Percentiles rank a stretch among this genome's conserved stretches.
Conservation (phyloP, 192 early-diverging fungal species). For the Backusella tarrabulga region DNA sequence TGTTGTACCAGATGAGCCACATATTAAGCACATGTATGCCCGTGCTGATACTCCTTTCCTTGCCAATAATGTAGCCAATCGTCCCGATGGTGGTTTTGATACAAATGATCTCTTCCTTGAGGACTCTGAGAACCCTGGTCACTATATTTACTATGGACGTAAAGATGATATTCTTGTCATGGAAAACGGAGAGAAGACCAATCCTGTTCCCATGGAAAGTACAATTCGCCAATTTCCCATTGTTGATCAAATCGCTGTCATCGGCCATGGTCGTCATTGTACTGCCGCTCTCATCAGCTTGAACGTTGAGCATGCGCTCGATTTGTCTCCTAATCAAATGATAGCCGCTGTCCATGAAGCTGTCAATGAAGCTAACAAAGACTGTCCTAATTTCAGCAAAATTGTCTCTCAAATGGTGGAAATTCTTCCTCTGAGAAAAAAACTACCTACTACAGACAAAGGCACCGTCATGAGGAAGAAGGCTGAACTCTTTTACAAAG, state of each 20-base stretch:
- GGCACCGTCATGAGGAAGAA: conserved; percentile 26
- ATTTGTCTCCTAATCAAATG: not conserved
- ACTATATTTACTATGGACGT: conserved; percentile 20
- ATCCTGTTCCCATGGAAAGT: conserved; percentile 29
- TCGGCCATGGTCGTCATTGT: conserved; percentile 15
- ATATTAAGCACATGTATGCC: conserved; percentile 2
- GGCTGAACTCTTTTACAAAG: not conserved
- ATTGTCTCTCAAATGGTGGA: conserved; percentile 30
- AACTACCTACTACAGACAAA: conserved; percentile 22
- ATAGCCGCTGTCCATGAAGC: not conserved
- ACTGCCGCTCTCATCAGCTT: conserved; percentile 9
- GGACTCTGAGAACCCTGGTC: not conserved
- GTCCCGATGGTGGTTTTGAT: conserved; percentile 17
- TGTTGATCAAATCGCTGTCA: conserved; percentile 10
- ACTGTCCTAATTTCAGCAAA: conserved; percentile 14
- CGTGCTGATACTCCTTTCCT: not conserved
- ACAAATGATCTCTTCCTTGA: conserved; percentile 24
- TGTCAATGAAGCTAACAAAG: conserved; percentile 19
- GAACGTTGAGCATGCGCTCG: not conserved
- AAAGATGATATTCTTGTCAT: conserved; percentile 16
- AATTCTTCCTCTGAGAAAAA: conserved; percentile 17
- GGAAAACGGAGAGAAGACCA: conserved; percentile 39
- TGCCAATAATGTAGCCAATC: not conserved
- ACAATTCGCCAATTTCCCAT: not conserved
- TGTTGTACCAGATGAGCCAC: too few species aligned